These are phyloP conservation scores for Fraxinus baroniana DNA, from an alignment of 305 asterid species.

Conservation along the genomic window DNA sequence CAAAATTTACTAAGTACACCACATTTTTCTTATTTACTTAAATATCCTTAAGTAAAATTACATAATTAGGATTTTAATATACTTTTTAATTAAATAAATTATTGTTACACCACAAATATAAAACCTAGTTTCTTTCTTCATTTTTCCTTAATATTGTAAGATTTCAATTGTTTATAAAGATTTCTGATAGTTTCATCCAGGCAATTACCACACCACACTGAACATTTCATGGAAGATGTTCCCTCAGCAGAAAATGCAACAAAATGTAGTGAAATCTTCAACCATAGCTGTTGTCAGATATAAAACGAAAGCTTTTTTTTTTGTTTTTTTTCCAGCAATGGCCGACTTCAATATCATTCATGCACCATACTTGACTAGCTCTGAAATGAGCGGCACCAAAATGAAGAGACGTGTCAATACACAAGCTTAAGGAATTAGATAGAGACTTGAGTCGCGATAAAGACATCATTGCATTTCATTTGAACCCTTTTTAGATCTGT, in stretches of 20 bases:
- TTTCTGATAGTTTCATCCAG: background rate
- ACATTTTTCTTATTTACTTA: no score
- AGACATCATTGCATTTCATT: slow-evolving; percentile 29
- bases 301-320: background rate
- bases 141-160: no score
- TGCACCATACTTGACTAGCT: background rate
- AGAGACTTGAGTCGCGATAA: background rate
- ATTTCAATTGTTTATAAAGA: background rate
- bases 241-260: background rate
- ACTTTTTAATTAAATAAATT: no score
- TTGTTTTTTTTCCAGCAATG: background rate
- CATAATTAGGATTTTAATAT: no score
- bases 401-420: background rate
- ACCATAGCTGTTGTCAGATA: background rate
- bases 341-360: background rate
- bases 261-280: background rate
- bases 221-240: background rate
- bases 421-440: background rate
- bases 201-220: background rate
- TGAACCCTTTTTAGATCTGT: slow-evolving; percentile 71
- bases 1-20: no score
- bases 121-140: no score
- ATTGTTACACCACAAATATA: no score
- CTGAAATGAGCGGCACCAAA: background rate
- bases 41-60: no score